phyloP scores from a whole-genome alignment of 2,329 filamentous ascomycete genomes.

The Lecanicillium sp. region DNA sequence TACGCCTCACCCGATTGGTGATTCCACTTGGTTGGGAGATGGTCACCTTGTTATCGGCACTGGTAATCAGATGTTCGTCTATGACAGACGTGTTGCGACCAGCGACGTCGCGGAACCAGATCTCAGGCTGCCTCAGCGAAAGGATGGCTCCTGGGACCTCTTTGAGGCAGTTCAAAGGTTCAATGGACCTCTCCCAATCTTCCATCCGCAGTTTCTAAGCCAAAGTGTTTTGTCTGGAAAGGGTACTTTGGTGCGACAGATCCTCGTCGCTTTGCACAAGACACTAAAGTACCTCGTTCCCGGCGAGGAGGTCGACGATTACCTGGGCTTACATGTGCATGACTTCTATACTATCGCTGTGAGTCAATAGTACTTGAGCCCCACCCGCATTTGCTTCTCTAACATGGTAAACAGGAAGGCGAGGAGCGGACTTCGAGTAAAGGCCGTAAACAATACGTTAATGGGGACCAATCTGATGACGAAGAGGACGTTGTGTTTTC shows the following conservation, averaged over 20 bases:
- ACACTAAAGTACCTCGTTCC: constrained; percentile 77
- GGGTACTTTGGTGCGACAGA: constrained; percentile 58
- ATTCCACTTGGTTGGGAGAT: constrained; percentile 83
- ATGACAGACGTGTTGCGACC: constrained; percentile 66
- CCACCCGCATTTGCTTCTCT: background rate
- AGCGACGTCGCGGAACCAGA: constrained; percentile 51
- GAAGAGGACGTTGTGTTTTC: constrained; percentile 59
- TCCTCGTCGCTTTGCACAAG: constrained; percentile 65
- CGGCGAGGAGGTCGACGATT: constrained; percentile 72
- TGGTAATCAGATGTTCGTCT: constrained; percentile 84
- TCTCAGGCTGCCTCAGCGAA: constrained; percentile 38
- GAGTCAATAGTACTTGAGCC: constrained; percentile 9
- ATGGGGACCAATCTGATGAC: constrained; percentile 24
- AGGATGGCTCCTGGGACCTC: constrained; percentile 54
- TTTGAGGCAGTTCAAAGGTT: constrained; percentile 77
- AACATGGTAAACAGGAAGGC: no score
- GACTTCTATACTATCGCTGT: constrained; percentile 42
- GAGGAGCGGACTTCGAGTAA: constrained; percentile 14
- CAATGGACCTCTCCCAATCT: constrained; percentile 81
- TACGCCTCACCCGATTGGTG: constrained; percentile 84
- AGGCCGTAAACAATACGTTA: constrained; percentile 29
- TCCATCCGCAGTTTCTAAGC: constrained; percentile 84
- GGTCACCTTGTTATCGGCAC: constrained; percentile 82
- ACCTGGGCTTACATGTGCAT: constrained; percentile 59
- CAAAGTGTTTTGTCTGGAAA: constrained; percentile 84